A percentile compares a stretch with the other conserved stretches of the same genome.
Conservation (phyloP, 768 basidiomycete species). For the Tulasnella sp. region DNA sequence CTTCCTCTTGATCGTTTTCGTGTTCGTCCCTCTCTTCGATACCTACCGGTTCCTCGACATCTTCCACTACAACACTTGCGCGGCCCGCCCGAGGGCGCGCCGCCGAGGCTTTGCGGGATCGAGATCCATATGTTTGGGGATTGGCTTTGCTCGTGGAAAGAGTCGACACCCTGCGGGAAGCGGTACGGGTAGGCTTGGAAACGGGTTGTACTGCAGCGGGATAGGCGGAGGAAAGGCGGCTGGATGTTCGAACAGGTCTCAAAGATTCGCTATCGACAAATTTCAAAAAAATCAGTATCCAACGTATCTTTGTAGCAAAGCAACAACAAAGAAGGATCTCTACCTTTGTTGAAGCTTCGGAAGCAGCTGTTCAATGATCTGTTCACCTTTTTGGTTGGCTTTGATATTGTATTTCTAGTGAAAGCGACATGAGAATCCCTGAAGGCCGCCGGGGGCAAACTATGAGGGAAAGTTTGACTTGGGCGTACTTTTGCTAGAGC, state of each 20-base stretch:
- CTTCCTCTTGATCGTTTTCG: neutral
- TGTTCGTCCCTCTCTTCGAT: neutral
- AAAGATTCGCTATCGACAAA: too few species aligned
- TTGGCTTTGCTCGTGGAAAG: neutral
- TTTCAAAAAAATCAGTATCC: too few species aligned
- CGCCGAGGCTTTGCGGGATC: neutral
- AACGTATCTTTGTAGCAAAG: neutral
- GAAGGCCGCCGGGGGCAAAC: too few species aligned
- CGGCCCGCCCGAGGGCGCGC: neutral
- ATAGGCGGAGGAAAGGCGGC: neutral
- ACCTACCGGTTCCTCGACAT: neutral
- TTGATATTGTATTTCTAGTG: slow-evolving; percentile 10
- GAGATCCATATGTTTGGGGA: neutral
- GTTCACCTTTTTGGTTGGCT: slow-evolving; percentile 1
- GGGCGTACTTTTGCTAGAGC: neutral
- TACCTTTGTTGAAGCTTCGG: neutral
- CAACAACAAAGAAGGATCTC: neutral
- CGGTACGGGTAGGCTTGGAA: too few species aligned
- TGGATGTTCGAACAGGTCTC: neutral
- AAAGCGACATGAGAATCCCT: too few species aligned
- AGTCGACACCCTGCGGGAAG: neutral
- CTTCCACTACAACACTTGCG: too few species aligned
- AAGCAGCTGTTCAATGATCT: slow-evolving; percentile 1
- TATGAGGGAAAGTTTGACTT: neutral
- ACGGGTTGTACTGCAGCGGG: neutral